Evolutionary conservation across 345 rosid genomes (phyloP), one percentile per base, ranked within the genome.

Genomic region (Gossypium stocksii): DNA sequence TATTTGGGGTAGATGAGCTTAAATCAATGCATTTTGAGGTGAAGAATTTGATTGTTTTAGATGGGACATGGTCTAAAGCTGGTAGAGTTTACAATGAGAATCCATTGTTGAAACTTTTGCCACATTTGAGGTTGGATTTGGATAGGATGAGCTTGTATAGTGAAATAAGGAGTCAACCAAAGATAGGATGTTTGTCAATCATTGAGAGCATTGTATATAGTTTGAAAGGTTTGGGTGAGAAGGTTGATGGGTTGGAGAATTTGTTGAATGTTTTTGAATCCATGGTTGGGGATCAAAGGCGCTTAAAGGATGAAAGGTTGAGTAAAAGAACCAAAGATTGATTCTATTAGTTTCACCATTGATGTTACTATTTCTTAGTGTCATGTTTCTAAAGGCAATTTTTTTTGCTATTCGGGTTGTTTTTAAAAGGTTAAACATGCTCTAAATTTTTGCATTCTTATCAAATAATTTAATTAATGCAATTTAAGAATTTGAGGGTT

Each of bases 31-130:
- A 80, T 7, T 70, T 82, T 15, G 76, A 86, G 70, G 83, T 87
- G 61, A 88, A 78, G 83, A 91, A 86, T 71, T 83, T 93, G 85
- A 85, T 93, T 58, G 96, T 88, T 74, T 82, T 93, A 65, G 97
- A 93, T 62, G 97, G 94, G 71, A 93, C n/a, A n/a, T n/a, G 94
- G 98, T 73, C 87, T 0, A 93, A 93, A 84, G 98, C 94, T 0
- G 87, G 79, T 76, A 87, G 92, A 65, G 84, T 93, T 80, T 91
- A 89, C 74, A 78, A 81, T 8, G 98, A 93, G 86, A 88, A 90
- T 70, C 97, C 96, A 23, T 91, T 97, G 98, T 80, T 93, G 81
- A 90, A 83, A 85, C 48, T 93, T 67, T 72, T 90, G 89, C 87
- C 89, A 0, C 98, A 93, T 78, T 69, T 91, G 74, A 60, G 83